Percentiles rank a stretch among this genome's conserved stretches.
Evolutionary conservation across 805 yeast genomes (phyloP).

Genomic region (Kurtzmaniella cleridarum): DNA sequence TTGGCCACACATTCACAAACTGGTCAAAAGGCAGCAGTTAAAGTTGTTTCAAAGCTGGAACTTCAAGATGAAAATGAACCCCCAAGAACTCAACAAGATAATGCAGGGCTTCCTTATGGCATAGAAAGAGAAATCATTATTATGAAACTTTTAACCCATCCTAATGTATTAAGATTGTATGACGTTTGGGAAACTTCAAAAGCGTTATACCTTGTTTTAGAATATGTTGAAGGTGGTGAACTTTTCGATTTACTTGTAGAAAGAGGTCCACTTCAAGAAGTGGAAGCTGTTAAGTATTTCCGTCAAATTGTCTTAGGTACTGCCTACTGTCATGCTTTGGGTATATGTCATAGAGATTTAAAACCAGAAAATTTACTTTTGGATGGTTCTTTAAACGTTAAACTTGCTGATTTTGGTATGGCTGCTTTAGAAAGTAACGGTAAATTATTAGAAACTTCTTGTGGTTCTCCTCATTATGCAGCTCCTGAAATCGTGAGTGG

Average conservation of each 20-base stretch:
- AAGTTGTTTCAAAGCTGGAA: constrained; percentile 68
- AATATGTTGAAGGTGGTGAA: constrained; percentile 88
- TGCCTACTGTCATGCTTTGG: constrained; percentile 74
- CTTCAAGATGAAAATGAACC: constrained; percentile 32
- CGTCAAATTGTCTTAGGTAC: constrained; percentile 75
- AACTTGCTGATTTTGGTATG: constrained; percentile 86
- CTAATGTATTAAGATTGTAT: constrained; percentile 86
- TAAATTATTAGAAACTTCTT: constrained; percentile 67
- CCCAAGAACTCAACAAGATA: constrained; percentile 29
- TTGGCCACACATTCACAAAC: constrained; percentile 64
- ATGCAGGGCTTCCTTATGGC: constrained; percentile 76
- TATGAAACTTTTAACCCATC: constrained; percentile 92
- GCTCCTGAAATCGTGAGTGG: constrained; percentile 85
- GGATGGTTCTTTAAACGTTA: constrained; percentile 62
- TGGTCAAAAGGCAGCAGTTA: constrained; percentile 78
- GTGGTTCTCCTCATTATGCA: constrained; percentile 88
- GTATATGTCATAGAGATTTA: constrained; percentile 76
- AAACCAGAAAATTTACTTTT: constrained; percentile 75
- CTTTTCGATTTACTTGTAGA: constrained; percentile 68
- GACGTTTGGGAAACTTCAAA: constrained; percentile 98
- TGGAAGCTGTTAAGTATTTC: constrained; percentile 72
- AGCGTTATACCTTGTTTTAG: constrained; percentile 73
- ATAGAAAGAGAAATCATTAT: constrained; percentile 96
- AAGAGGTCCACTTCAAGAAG: constrained; percentile 64
- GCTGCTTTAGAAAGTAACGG: constrained; percentile 77